These are phyloP conservation scores for Tetracladium setigerum DNA, from an alignment of 495 filamentous ascomycete genomes.

Conservation along the genomic window DNA sequence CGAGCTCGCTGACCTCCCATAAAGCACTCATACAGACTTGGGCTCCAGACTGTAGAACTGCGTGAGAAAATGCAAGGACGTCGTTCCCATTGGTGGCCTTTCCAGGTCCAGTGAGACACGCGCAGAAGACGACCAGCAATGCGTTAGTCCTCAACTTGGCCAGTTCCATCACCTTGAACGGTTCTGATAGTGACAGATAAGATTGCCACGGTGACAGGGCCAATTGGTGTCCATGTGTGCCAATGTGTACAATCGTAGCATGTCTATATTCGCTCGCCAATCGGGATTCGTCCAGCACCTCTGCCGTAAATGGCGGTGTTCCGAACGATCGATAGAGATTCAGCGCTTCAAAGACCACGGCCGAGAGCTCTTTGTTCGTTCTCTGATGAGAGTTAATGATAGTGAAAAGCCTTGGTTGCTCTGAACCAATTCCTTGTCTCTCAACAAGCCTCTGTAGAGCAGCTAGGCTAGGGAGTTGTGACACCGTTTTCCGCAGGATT, in stretches of 20 bases:
- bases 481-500: too few species aligned
- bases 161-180: background rate
- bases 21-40: constrained; percentile 26
- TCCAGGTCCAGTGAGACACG: background rate
- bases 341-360: too few species aligned
- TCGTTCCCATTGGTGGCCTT: background rate
- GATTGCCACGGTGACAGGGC: background rate
- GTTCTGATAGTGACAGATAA: background rate
- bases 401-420: too few species aligned
- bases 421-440: too few species aligned
- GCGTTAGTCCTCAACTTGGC: background rate
- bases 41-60: background rate
- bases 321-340: too few species aligned
- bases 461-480: too few species aligned
- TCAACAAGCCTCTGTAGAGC: too few species aligned
- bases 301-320: too few species aligned
- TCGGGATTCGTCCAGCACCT: too few species aligned
- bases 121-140: background rate
- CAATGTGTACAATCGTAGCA: background rate
- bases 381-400: too few species aligned
- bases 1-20: constrained; percentile 28
- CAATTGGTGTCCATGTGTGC: background rate
- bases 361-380: too few species aligned
- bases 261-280: background rate
- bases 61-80: background rate